A percentile compares a stretch with the other conserved stretches of the same genome.
phyloP scores from a whole-genome alignment of 2,329 filamentous ascomycete species.

The Exophiala mesophila region DNA sequence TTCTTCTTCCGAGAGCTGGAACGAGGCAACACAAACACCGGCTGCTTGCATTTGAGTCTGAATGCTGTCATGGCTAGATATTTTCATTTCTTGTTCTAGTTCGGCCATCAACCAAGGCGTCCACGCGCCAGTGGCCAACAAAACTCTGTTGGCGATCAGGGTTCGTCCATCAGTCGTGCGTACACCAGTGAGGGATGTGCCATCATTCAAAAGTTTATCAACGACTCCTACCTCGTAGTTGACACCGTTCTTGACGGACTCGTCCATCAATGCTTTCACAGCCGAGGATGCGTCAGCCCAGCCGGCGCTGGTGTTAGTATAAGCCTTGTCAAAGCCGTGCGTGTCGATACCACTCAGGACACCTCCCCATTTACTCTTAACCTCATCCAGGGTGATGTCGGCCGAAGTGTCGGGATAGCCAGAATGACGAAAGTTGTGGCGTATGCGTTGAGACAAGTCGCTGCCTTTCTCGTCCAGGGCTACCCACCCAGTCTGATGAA shows the following conservation, averaged over 20 bases:
- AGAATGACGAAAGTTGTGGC: slow-evolving; percentile 49
- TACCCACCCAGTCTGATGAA: slow-evolving; percentile 58
- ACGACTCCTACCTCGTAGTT: slow-evolving; percentile 43
- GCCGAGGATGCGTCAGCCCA: slow-evolving; percentile 51
- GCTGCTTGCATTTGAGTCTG: slow-evolving; percentile 55
- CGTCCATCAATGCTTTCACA: slow-evolving; percentile 41
- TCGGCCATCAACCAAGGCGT: slow-evolving; percentile 52
- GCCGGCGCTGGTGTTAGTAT: slow-evolving; percentile 49
- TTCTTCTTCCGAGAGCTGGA: slow-evolving; percentile 48
- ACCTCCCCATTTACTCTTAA: slow-evolving; percentile 38
- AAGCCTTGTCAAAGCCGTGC: slow-evolving; percentile 38
- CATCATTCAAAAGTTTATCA: slow-evolving; percentile 38
- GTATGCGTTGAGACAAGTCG: slow-evolving; percentile 48
- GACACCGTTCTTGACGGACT: slow-evolving; percentile 43
- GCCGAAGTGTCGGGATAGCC: slow-evolving; percentile 38
- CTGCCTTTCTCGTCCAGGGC: slow-evolving; percentile 48
- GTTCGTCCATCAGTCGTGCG: slow-evolving; percentile 42
- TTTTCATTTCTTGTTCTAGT: slow-evolving; percentile 39
- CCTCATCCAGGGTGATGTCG: slow-evolving; percentile 41
- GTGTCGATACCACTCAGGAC: slow-evolving; percentile 36
- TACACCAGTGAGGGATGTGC: slow-evolving; percentile 42
- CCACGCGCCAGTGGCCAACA: slow-evolving; percentile 55
- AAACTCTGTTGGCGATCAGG: slow-evolving; percentile 49
- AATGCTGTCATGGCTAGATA: slow-evolving; percentile 45
- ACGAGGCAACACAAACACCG: slow-evolving; percentile 56